phyloP scores from a whole-genome alignment of 495 filamentous ascomycete genomes.

The Cladorrhinum samala region DNA sequence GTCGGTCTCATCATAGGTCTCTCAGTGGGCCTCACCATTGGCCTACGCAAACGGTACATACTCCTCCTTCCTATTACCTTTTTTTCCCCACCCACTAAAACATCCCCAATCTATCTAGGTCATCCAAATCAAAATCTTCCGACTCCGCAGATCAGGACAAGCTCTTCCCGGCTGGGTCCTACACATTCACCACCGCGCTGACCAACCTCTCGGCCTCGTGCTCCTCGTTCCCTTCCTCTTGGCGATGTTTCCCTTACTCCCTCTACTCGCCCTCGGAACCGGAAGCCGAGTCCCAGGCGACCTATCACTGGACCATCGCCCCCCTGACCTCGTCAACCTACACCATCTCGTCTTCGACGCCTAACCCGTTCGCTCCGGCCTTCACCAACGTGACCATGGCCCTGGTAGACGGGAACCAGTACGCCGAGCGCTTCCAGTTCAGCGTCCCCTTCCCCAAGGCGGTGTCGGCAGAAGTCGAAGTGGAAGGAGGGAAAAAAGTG shows the following conservation, averaged over 20 bases:
- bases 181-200: slow-evolving; percentile 50
- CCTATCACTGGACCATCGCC: slow-evolving; percentile 53
- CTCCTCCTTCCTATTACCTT: neutral
- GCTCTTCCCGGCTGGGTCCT: slow-evolving; percentile 51
- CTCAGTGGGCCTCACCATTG: slow-evolving; percentile 38
- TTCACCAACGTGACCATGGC: slow-evolving; percentile 80
- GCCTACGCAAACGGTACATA: slow-evolving; percentile 32
- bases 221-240: slow-evolving; percentile 43
- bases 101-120: neutral
- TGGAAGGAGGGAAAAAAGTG: neutral
- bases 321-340: slow-evolving; percentile 21
- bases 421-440: slow-evolving; percentile 46
- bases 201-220: slow-evolving; percentile 43
- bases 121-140: slow-evolving; percentile 3
- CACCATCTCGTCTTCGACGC: slow-evolving; percentile 37
- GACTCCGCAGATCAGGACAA: slow-evolving; percentile 2
- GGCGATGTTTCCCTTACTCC: slow-evolving; percentile 50
- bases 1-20: slow-evolving; percentile 34
- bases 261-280: slow-evolving; percentile 33
- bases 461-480: slow-evolving; percentile 30
- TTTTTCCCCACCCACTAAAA: neutral
- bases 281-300: slow-evolving; percentile 27
- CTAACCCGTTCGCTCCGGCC: slow-evolving; percentile 53
- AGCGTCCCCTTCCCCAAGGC: slow-evolving; percentile 37
- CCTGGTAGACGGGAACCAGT: slow-evolving; percentile 65